Evolutionary conservation across 768 basidiomycete genomes (phyloP).

Genomic region (Boletus speciosus): DNA sequence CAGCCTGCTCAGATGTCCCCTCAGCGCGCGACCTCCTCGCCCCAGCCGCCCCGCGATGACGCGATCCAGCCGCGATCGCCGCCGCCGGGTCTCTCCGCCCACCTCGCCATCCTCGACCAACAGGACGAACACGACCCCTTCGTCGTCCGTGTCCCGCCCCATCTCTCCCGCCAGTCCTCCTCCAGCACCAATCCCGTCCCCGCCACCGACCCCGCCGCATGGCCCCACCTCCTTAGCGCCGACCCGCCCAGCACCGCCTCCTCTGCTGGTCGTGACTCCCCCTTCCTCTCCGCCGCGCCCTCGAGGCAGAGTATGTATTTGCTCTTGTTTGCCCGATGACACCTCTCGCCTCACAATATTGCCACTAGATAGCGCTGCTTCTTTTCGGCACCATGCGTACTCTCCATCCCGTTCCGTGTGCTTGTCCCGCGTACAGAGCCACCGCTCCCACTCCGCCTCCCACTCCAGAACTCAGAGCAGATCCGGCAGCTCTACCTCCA

Average conservation of each 20-base stretch:
- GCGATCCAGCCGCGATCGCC: constrained; percentile 20
- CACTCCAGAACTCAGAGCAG: constrained; percentile 46
- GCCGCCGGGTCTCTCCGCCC: constrained; percentile 9
- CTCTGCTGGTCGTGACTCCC: constrained; percentile 31
- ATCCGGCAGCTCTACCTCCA: constrained; percentile 47
- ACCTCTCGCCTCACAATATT: constrained; percentile 7
- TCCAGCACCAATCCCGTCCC: constrained; percentile 23
- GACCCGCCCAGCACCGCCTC: constrained; percentile 33
- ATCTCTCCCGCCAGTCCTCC: constrained; percentile 30
- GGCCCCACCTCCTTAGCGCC: constrained; percentile 20
- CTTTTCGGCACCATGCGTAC: constrained; percentile 26
- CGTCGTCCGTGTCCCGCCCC: constrained; percentile 38
- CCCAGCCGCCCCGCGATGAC: constrained; percentile 14
- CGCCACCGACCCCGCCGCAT: constrained; percentile 13
- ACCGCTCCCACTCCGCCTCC: constrained; percentile 34
- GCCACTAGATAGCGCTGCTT: constrained; percentile 26
- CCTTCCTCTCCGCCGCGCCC: constrained; percentile 27
- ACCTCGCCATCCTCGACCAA: constrained; percentile 25
- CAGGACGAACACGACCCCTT: constrained; percentile 41
- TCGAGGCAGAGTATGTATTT: constrained; percentile 39
- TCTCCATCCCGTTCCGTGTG: constrained; percentile 32
- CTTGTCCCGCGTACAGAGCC: constrained; percentile 37
- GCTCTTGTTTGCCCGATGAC: constrained; percentile 6
- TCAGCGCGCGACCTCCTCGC: constrained; percentile 10
- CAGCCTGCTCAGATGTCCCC: constrained; percentile 15